Conservation (phyloP, 306 rosid species). For the Trichosanthes cucumerina region DNA sequence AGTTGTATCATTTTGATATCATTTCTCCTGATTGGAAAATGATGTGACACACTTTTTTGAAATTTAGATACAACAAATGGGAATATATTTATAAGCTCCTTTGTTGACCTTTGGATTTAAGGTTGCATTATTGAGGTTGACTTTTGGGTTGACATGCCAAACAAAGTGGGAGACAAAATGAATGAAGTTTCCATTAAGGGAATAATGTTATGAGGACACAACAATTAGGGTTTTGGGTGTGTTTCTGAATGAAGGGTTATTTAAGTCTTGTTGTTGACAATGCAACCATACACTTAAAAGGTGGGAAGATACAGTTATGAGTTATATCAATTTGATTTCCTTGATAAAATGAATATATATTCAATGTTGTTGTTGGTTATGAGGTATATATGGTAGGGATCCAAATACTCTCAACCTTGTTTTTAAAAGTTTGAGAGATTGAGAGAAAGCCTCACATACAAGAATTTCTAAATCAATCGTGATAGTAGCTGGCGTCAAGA, state of each 20-base stretch:
- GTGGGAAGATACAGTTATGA: not conserved
- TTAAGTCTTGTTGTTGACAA: not conserved
- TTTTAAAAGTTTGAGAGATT: not conserved
- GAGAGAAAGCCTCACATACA: not conserved
- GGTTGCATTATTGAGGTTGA: not conserved
- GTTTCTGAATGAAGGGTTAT: not conserved
- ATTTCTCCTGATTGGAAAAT: not conserved
- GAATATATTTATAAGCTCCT: not conserved
- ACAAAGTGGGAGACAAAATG: conserved; percentile 5
- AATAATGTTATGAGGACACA: not conserved
- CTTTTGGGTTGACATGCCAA: not conserved
- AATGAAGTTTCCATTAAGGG: not conserved
- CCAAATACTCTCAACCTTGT: not conserved
- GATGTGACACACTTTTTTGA: not conserved
- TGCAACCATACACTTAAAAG: not conserved
- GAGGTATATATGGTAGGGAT: not conserved
- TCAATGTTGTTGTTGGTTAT: not conserved
- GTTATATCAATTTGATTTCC: not conserved
- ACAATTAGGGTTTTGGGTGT: not conserved
- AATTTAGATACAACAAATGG: not conserved
- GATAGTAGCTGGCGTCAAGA: no score
- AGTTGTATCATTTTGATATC: not conserved
- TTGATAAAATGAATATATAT: not conserved
- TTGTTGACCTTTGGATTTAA: not conserved
- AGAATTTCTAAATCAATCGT: not conserved